These are phyloP conservation scores for Aechmea fasciata DNA, from an alignment of 176 grass and related monocot species.

Conservation along the genomic window DNA sequence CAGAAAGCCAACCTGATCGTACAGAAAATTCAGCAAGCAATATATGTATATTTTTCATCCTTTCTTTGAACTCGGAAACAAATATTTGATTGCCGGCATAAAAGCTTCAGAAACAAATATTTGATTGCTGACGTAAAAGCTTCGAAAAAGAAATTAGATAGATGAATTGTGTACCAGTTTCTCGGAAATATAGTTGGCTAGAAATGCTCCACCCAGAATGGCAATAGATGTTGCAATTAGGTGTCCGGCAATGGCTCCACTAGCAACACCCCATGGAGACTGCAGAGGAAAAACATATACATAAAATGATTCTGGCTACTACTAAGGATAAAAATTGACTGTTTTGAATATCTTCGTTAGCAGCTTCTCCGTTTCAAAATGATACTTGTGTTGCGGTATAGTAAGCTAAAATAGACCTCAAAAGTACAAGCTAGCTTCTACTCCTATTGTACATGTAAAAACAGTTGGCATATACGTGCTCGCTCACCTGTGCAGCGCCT, in stretches of 20 bases:
- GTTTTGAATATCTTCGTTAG: too few species aligned
- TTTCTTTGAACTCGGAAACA: background rate
- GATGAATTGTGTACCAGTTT: slow-evolving; percentile 51
- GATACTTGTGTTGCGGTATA: too few species aligned
- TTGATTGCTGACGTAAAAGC: background rate
- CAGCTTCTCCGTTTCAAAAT: too few species aligned
- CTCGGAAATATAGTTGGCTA: slow-evolving; percentile 88
- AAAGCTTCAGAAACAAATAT: background rate
- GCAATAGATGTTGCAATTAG: slow-evolving; percentile 72
- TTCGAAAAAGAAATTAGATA: background rate
- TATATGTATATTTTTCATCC: background rate
- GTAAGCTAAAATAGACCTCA: background rate
- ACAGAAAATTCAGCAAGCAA: slow-evolving; percentile 4
- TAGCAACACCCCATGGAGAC: slow-evolving; percentile 86
- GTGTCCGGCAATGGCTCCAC: slow-evolving; percentile 84
- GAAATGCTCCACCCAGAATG: slow-evolving; percentile 74
- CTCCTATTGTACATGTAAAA: background rate
- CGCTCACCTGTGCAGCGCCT: slow-evolving; percentile 82
- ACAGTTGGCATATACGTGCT: background rate
- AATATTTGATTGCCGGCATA: background rate
- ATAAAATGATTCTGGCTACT: background rate
- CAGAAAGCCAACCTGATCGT: slow-evolving; percentile 65
- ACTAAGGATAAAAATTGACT: too few species aligned
- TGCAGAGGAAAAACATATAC: slow-evolving; percentile 17
- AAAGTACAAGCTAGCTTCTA: background rate